These are phyloP conservation scores for Acacia confusa DNA, from an alignment of 306 rosid genomes.

Conservation along the genomic window DNA sequence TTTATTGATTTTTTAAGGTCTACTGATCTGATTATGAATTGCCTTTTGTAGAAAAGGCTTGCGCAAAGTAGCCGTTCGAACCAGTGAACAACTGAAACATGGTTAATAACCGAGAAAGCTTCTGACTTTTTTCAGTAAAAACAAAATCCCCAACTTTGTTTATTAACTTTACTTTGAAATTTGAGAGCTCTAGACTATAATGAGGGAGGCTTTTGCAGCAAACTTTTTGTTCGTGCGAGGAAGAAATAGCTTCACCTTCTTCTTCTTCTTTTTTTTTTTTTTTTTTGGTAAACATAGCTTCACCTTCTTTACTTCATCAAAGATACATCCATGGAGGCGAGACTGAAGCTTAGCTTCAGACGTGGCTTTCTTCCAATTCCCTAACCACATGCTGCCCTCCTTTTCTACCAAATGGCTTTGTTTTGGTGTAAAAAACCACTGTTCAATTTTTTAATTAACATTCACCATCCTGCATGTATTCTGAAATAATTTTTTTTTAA, in stretches of 20 bases:
- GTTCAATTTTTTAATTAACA: no score
- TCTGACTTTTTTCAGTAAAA: not conserved
- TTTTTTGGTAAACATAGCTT: no score
- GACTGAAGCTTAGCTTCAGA: not conserved
- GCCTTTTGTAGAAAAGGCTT: not conserved
- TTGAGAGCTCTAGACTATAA: not conserved
- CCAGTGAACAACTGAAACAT: not conserved
- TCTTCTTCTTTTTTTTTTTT: no score
- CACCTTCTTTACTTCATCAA: not conserved
- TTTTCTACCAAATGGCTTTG: no score
- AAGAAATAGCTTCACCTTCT: not conserved
- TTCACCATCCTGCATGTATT: no score
- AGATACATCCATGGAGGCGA: not conserved
- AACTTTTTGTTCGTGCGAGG: not conserved
- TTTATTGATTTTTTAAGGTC: not conserved
- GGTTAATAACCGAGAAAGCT: not conserved
- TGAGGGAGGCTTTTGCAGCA: not conserved
- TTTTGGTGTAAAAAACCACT: no score
- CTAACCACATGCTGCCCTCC: no score
- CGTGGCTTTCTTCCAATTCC: no score
- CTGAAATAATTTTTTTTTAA: no score
- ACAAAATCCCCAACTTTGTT: not conserved
- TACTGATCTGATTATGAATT: not conserved
- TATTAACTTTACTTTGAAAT: not conserved
- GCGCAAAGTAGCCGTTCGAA: not conserved